phyloP scores from a whole-genome alignment of 805 yeast species.

The Tetrapisispora phaffii region DNA sequence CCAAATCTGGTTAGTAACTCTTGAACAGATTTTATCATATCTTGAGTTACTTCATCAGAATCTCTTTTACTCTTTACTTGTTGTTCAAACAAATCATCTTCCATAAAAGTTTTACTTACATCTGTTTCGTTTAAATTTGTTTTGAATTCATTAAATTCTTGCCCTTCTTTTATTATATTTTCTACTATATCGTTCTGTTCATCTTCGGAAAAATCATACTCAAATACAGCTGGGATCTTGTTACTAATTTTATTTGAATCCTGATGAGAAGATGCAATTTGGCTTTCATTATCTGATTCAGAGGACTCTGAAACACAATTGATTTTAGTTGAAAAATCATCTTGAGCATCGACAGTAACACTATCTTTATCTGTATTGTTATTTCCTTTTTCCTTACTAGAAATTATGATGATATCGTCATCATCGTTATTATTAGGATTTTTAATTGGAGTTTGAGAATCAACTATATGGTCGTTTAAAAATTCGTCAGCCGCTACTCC shows the following conservation, averaged over 20 bases:
- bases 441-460: too few species aligned
- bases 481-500: not conserved
- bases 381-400: too few species aligned
- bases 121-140: conserved; percentile 26
- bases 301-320: not conserved
- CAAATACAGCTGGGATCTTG: conserved; percentile 27
- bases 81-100: conserved; percentile 47
- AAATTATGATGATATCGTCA: too few species aligned
- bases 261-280: not conserved
- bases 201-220: conserved; percentile 63
- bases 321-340: not conserved
- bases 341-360: too few species aligned
- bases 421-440: too few species aligned
- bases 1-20: conserved; percentile 82
- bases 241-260: not conserved
- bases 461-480: not conserved
- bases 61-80: conserved; percentile 66
- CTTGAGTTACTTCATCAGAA: conserved; percentile 79
- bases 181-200: conserved; percentile 63
- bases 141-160: conserved; percentile 55
- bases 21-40: conserved; percentile 85
- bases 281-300: not conserved
- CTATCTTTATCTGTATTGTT: not conserved
- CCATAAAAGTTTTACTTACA: conserved; percentile 21
- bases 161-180: conserved; percentile 59